Base-by-base conservation (phyloP, 176 grass and related monocot species). In the Phyllostachys edulis region DNA sequence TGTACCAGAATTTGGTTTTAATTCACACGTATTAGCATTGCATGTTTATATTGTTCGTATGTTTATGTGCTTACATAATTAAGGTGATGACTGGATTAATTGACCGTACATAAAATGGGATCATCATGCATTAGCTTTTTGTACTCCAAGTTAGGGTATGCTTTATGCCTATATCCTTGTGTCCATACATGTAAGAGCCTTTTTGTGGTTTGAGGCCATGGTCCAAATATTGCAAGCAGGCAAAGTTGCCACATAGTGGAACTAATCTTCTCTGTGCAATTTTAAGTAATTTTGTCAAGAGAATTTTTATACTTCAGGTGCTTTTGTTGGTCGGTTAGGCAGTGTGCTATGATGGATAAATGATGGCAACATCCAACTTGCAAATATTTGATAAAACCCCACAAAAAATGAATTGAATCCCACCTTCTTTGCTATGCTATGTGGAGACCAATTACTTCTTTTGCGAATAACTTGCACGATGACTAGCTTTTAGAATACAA, bases 341-440 rank as follows among this genome's bases (percentile, higher is more conserved):
- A 55, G 36, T 40, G 20, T 60, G 45, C 59, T 73, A 55, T 73
- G 81, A 23, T 83, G 73, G 55, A n/a, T 52, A 42, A 62, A 69
- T 71, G 73, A 38, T 62, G 13, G n/a, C 54, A 3, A n/a, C 71
- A 82, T 60, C 40, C 6, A 75, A 67, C 52, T 75, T 72, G 21
- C 44, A 57, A 82, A 69, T 71, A 77, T 88, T 82, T 45, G 17
- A 49, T 56, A 21, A 70, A 62, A 45, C n/a, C 27, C 24, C 69
- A 32, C n/a, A 41, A 63, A 49, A 8, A 50, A 56, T 75, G 39
- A 81, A 67, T 69, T 77, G 73, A 59, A 47, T 42, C 13, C 77
- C 9, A 1, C 21, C 12, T 76, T 87, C 10, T 24, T 55, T 55
- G 15, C 40, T 76, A 39, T 69, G 80, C 27, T 50, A 11, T 55